Evolutionary conservation across 768 basidiomycete genomes (phyloP).

Genomic region (Mrakia gelida): DNA sequence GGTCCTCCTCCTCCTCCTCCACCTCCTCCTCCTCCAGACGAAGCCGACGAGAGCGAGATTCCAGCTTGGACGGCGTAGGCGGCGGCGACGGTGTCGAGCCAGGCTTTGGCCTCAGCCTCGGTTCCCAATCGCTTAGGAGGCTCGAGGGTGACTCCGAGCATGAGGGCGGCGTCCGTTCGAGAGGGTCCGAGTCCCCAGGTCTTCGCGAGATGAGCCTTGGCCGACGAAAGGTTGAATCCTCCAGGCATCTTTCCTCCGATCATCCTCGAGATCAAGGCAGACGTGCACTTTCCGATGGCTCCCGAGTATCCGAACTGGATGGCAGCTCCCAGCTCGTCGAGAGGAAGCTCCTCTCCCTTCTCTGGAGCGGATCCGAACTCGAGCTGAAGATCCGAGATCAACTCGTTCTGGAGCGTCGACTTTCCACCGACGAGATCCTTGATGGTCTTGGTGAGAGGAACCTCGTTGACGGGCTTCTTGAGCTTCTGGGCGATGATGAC

Average conservation of each 20-base stretch:
- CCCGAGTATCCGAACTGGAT: constrained; percentile 76
- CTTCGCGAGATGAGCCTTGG: constrained; percentile 83
- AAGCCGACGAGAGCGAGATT: constrained; percentile 70
- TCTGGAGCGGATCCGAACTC: constrained; percentile 94
- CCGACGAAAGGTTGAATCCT: constrained; percentile 89
- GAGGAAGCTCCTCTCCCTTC: constrained; percentile 94
- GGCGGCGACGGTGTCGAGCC: constrained; percentile 80
- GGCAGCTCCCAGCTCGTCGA: constrained; percentile 89
- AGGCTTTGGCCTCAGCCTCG: constrained; percentile 86
- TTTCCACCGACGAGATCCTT: constrained; percentile 98
- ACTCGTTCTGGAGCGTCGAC: constrained; percentile 97
- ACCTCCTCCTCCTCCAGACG: constrained; percentile 56
- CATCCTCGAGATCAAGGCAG: constrained; percentile 81
- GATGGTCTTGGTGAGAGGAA: constrained; percentile 87
- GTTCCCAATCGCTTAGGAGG: constrained; percentile 88
- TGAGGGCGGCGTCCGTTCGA: constrained; percentile 82
- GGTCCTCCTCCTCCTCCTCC: constrained; percentile 66
- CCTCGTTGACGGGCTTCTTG: constrained; percentile 87
- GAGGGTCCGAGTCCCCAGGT: constrained; percentile 90
- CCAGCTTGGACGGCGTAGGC: constrained; percentile 85
- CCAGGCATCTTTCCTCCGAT: constrained; percentile 97
- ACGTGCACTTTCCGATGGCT: constrained; percentile 88
- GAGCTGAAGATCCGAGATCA: constrained; percentile 90
- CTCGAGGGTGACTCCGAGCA: constrained; percentile 87
- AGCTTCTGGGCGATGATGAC: constrained; percentile 94